phyloP scores from a whole-genome alignment of 2,329 filamentous ascomycete genomes.

The Neoscytalidium dimidiatum region DNA sequence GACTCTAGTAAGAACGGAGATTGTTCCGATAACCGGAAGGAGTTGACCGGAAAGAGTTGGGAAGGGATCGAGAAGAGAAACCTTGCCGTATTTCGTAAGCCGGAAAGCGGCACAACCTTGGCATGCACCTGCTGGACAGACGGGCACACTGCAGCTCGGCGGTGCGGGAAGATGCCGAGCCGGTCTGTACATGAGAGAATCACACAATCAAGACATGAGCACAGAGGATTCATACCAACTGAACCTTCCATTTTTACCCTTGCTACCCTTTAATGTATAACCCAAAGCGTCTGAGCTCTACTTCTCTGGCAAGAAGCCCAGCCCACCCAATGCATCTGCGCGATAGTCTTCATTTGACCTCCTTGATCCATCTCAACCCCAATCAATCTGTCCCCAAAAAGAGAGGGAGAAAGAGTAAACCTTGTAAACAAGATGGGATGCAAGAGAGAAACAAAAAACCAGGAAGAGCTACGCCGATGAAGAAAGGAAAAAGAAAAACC shows the following conservation, averaged over 20 bases:
- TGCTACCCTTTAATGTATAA: not conserved
- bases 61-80: not conserved
- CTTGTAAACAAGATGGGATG: not conserved
- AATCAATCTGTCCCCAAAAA: not conserved
- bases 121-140: too few relatives aligned
- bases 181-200: too few relatives aligned
- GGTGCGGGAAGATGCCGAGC: too few relatives aligned
- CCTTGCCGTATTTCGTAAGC: too few relatives aligned
- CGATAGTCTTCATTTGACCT: constrained; percentile 1
- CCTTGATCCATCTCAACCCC: not conserved
- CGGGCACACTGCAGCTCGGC: too few relatives aligned
- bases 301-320: constrained; percentile 13
- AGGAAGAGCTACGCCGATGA: constrained; percentile 16
- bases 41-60: not conserved
- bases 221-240: not conserved
- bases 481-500: not conserved
- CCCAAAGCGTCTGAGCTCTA: constrained; percentile 8
- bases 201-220: not conserved
- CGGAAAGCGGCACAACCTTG: not conserved
- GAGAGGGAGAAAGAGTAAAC: not conserved
- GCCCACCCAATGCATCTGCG: constrained; percentile 9
- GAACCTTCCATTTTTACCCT: not conserved
- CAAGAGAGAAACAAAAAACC: not conserved
- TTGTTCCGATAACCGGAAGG: too few relatives aligned
- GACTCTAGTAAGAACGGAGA: too few relatives aligned